A percentile compares a stretch with the other conserved stretches of the same genome.
phyloP scores from a whole-genome alignment of 768 basidiomycete genomes.

The Termitomyces heimii region DNA sequence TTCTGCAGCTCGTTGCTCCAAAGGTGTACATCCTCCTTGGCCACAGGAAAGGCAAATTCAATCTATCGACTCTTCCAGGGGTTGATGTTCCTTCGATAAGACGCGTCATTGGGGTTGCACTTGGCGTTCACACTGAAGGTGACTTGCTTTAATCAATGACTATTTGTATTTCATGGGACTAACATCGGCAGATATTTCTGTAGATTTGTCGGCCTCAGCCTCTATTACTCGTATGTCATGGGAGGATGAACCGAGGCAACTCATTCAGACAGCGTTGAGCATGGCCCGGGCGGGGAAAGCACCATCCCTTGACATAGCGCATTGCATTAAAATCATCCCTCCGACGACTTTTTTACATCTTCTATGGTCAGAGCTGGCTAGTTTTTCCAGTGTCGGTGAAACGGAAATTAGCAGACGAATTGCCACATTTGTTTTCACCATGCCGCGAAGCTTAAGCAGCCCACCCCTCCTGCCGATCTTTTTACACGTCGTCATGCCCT shows the following conservation, averaged over 20 bases:
- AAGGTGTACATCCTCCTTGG: constrained; percentile 41
- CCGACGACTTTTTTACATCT: constrained; percentile 58
- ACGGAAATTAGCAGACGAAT: constrained; percentile 59
- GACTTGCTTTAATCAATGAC: constrained; percentile 5
- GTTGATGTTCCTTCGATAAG: constrained; percentile 30
- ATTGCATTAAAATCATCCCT: constrained; percentile 52
- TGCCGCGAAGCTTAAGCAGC: constrained; percentile 41
- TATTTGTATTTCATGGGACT: neutral
- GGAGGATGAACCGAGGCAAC: constrained; percentile 49
- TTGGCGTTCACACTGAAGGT: constrained; percentile 34
- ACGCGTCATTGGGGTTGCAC: constrained; percentile 30
- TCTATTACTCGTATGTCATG: constrained; percentile 27
- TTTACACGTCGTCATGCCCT: constrained; percentile 60
- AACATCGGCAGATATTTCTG: neutral
- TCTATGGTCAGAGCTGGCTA: constrained; percentile 63
- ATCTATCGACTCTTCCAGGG: constrained; percentile 4
- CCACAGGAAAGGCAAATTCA: constrained; percentile 27
- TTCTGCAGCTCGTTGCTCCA: constrained; percentile 59
- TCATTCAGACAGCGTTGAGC: constrained; percentile 50
- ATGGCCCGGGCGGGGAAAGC: constrained; percentile 58
- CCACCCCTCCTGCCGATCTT: constrained; percentile 74
- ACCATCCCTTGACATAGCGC: constrained; percentile 58
- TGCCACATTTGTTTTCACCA: constrained; percentile 62
- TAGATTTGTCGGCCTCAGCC: constrained; percentile 1
- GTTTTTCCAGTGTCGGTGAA: constrained; percentile 49